Conservation (phyloP, 2,329 filamentous ascomycete species). For the Ophiostoma ips region DNA sequence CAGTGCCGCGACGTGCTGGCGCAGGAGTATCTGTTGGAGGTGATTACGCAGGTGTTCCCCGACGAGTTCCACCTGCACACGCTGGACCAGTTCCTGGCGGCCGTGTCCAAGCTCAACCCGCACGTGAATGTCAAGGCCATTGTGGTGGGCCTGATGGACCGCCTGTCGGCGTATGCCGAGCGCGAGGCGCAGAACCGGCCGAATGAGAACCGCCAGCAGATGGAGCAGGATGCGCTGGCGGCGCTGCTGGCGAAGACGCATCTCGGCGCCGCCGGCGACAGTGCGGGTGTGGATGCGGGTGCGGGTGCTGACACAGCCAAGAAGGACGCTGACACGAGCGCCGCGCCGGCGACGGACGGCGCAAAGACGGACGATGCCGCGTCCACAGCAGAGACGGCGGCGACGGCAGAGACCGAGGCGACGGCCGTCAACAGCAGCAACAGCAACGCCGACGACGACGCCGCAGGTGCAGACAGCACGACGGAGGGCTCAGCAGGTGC, state of each 20-base stretch:
- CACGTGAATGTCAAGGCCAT: conserved; percentile 98
- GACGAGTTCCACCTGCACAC: conserved; percentile 98
- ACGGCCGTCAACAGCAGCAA: conserved; percentile 25
- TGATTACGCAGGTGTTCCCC: conserved; percentile 97
- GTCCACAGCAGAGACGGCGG: conserved; percentile 20
- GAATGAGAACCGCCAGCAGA: conserved; percentile 56
- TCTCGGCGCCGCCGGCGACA: conserved; percentile 26
- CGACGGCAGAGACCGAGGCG: conserved; percentile 32
- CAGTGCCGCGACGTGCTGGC: conserved; percentile 94
- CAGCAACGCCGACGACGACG: conserved; percentile 10
- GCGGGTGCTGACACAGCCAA: too few species aligned
- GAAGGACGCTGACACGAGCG: conserved; percentile 20
- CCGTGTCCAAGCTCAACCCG: conserved; percentile 83
- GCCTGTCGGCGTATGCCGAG: conserved; percentile 86
- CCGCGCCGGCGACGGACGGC: too few species aligned
- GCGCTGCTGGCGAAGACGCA: conserved; percentile 66
- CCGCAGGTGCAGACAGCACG: neutral
- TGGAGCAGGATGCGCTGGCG: conserved; percentile 71
- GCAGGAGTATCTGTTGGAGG: conserved; percentile 93
- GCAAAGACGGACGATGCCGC: conserved; percentile 22
- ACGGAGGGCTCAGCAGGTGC: neutral
- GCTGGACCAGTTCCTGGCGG: conserved; percentile 84
- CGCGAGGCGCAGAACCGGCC: conserved; percentile 63
- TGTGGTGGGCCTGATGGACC: conserved; percentile 95
- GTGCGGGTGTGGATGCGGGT: conserved; percentile 18